Conservation (phyloP, 1,284 basidiomycete genomes). For the Tylopilus sp. region DNA sequence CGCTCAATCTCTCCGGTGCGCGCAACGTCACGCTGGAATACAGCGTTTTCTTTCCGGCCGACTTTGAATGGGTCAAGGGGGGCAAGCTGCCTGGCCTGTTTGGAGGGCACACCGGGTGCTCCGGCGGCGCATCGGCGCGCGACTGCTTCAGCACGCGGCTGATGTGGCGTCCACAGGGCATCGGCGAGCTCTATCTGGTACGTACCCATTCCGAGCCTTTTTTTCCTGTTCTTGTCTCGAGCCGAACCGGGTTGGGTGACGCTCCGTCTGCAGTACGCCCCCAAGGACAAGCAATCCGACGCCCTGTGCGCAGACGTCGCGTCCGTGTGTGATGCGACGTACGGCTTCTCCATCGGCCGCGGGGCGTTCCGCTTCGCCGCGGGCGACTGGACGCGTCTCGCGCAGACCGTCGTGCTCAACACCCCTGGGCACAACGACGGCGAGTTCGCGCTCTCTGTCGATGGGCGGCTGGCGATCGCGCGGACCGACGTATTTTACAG, state of each 20-base stretch:
- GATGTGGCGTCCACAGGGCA: conserved; percentile 66
- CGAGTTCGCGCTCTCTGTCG: conserved; percentile 46
- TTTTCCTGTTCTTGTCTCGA: neutral
- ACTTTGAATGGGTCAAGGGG: conserved; percentile 65
- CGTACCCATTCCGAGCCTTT: conserved; percentile 19
- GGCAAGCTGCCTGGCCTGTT: conserved; percentile 74
- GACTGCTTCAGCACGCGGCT: conserved; percentile 70
- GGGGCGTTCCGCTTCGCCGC: conserved; percentile 64
- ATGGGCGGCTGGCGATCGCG: conserved; percentile 51
- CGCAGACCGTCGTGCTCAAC: conserved; percentile 64
- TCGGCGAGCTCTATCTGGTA: conserved; percentile 72
- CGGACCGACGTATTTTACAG: conserved; percentile 1
- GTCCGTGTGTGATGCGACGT: conserved; percentile 60
- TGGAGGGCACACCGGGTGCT: conserved; percentile 63
- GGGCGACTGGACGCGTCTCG: conserved; percentile 65
- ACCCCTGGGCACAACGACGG: conserved; percentile 62
- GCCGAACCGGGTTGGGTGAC: neutral
- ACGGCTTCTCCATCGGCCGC: conserved; percentile 71
- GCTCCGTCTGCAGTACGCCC: conserved; percentile 52
- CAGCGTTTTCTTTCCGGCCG: conserved; percentile 60
- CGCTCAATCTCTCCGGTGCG: conserved; percentile 47
- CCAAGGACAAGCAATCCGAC: conserved; percentile 53
- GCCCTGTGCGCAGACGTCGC: conserved; percentile 53
- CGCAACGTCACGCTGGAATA: conserved; percentile 55
- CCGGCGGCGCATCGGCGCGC: conserved; percentile 59